These are phyloP conservation scores for Fusarium continuum DNA, from an alignment of 2,329 filamentous ascomycete species.

Conservation along the genomic window DNA sequence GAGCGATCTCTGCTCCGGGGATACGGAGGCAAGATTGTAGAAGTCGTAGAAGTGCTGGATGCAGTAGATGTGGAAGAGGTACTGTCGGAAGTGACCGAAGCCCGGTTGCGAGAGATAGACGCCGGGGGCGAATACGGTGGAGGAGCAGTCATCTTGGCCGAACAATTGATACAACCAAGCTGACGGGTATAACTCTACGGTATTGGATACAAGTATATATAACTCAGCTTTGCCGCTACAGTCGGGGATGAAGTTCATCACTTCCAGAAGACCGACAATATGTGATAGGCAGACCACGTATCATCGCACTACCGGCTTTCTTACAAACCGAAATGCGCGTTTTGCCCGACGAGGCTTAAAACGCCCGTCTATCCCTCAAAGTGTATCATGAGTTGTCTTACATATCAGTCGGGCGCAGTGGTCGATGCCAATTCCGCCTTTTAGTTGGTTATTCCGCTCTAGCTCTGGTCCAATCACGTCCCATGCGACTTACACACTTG, in stretches of 20 bases:
- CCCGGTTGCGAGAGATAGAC: not conserved
- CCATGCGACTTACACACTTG: not conserved
- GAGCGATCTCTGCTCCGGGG: not conserved
- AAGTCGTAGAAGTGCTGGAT: not conserved
- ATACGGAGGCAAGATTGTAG: constrained; percentile 15
- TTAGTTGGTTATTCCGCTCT: not conserved
- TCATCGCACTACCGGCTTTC: not conserved
- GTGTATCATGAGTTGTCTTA: not conserved
- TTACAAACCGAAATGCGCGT: not conserved
- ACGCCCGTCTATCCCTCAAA: not conserved
- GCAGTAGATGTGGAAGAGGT: constrained; percentile 5
- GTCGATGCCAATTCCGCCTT: not conserved
- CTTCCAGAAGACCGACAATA: not conserved
- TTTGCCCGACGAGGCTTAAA: not conserved
- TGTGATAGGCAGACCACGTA: not conserved
- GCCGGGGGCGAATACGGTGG: constrained; percentile 14
- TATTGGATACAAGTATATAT: constrained; percentile 1
- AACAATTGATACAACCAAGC: not conserved
- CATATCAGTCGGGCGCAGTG: not conserved
- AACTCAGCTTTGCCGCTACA: not conserved
- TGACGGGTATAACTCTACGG: not conserved
- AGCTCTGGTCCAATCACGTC: not conserved
- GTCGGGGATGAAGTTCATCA: not conserved
- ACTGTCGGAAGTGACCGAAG: not conserved
- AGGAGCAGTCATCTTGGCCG: constrained; percentile 7